Base-by-base conservation (phyloP, 176 grass and related monocot genomes). In the Areca catechu region DNA sequence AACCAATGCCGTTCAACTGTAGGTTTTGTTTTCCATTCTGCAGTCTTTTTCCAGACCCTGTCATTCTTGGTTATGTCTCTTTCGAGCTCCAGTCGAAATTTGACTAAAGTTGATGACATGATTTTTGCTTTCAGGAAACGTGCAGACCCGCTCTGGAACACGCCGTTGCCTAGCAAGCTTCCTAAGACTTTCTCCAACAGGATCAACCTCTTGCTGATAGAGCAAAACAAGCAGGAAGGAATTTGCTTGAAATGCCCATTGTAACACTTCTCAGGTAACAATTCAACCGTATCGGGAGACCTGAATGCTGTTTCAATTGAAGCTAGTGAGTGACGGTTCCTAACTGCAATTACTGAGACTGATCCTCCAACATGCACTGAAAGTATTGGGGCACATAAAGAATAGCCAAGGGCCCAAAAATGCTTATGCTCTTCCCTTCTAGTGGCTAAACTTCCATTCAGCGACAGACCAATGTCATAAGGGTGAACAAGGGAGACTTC, bases 1-100 rank as follows among this genome's bases (percentile, higher is more conserved):
- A 97, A 58, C 16, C 74, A 56, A 20, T 83, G 56, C 24, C 52
- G 65, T 63, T 80, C 67, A 37, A 82, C 53, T 51, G 53, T 70
- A 60, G 78, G 86, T 75, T 67, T 70, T 14, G 81, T 85, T 83
- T 90, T 97, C 86, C 93, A 97, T 55, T 74, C 84, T 34, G 81
- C 56, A 56, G 72, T 51, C 67, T 88, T 73, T 48, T 74, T 72
- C 75, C 69, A 75, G 18, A 77, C 67, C 48, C 28, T 50, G 43
- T 88, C 81, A 24, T 84, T 75, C 68, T 81, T 71, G 4, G 61
- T 77, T 5, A 91, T 19, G 52, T 85, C 77, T 75, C 78, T 91
- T 65, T 88, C 87, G 20, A 97, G 82, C 66, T 79, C 76, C 66
- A 97, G 67, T 1, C 65, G 71, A 23, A 91, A 88, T 59, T 97